Conservation (phyloP, 2,329 filamentous ascomycete species). For the Xylaria sp. region DNA sequence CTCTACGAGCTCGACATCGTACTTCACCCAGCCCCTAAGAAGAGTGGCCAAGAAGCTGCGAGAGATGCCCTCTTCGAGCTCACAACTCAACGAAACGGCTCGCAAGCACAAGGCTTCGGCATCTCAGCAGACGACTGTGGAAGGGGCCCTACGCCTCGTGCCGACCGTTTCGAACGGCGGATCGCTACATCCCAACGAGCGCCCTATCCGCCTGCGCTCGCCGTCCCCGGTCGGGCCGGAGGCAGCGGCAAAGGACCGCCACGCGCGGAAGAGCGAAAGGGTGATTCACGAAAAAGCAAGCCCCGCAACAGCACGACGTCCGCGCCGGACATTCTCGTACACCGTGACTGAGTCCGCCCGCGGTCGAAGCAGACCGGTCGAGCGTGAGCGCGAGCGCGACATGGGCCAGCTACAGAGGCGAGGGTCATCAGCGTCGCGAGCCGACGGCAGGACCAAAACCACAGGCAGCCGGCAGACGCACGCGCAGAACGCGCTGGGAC, state of each 20-base stretch:
- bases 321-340: conserved; percentile 26
- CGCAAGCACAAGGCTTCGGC: conserved; percentile 5
- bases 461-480: neutral
- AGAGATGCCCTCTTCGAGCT: conserved; percentile 49
- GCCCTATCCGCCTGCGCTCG: conserved; percentile 22
- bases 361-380: neutral
- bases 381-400: conserved; percentile 7
- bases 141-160: conserved; percentile 28
- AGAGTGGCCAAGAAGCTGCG: conserved; percentile 59
- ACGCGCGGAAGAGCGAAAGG: neutral
- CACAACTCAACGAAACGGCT: conserved; percentile 15
- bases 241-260: neutral
- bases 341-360: conserved; percentile 15
- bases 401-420: neutral
- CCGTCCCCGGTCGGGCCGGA: conserved; percentile 15
- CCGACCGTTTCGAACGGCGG: conserved; percentile 22
- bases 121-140: neutral
- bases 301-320: neutral
- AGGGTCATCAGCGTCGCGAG: neutral
- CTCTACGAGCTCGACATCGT: conserved; percentile 16
- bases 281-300: neutral
- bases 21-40: conserved; percentile 38
- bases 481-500: conserved; percentile 6
- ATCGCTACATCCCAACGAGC: conserved; percentile 18
- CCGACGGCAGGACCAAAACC: neutral